Percentiles rank a stretch among this genome's conserved stretches.
Conservation (phyloP, 331 rosid genomes). For the Rosa hybrid region DNA sequence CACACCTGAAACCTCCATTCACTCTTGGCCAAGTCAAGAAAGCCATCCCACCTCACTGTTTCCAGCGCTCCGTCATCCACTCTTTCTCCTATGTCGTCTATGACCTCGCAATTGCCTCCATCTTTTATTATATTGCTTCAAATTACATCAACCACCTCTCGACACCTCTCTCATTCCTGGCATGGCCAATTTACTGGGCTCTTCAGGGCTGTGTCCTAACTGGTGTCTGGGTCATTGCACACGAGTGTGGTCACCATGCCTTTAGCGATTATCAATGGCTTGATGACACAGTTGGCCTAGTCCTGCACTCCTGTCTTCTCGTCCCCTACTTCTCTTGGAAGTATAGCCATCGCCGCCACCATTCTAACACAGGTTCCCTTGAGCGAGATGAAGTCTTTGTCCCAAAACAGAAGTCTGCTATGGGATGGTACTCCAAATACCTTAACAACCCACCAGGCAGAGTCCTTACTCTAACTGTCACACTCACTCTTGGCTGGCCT, state of each 20-base stretch:
- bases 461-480: conserved; percentile 43
- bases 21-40: conserved; percentile 63
- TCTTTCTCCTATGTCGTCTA: conserved; percentile 70
- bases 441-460: conserved; percentile 70
- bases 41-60: conserved; percentile 79
- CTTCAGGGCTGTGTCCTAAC: conserved; percentile 73
- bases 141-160: conserved; percentile 48
- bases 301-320: conserved; percentile 64
- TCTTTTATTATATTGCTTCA: conserved; percentile 50
- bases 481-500: conserved; percentile 87
- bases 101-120: conserved; percentile 50
- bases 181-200: conserved; percentile 61
- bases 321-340: conserved; percentile 88
- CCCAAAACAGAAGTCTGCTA: conserved; percentile 49
- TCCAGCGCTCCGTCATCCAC: conserved; percentile 61
- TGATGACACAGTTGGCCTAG: conserved; percentile 67
- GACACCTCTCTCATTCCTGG: conserved; percentile 41
- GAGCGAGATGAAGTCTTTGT: conserved; percentile 78
- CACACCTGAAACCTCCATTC: conserved; percentile 61
- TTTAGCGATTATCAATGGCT: conserved; percentile 74
- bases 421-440: conserved; percentile 56
- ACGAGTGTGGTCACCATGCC: conserved; percentile 87
- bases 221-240: conserved; percentile 82
- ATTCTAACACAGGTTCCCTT: conserved; percentile 70
- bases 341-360: conserved; percentile 84